A percentile compares a stretch with the other conserved stretches of the same genome.
Evolutionary conservation across 2,329 filamentous ascomycete genomes (phyloP).

Genomic region (Canariomyces notabilis): DNA sequence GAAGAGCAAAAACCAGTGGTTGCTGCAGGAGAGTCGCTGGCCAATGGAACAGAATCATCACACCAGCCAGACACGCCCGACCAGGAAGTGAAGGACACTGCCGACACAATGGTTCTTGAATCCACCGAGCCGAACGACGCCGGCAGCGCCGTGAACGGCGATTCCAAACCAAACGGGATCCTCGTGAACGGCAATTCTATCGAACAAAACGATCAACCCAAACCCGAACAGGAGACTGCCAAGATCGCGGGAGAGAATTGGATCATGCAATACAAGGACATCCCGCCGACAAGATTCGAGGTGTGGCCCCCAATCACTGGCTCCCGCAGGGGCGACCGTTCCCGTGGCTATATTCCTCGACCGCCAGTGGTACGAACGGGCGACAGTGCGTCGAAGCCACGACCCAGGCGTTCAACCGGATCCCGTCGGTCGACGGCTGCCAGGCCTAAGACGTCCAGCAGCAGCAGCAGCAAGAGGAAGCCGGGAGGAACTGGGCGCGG

Average conservation of each 20-base stretch:
- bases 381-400: conserved; percentile 35
- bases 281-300: conserved; percentile 69
- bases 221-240: conserved; percentile 16
- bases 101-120: conserved; percentile 29
- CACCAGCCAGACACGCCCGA: conserved; percentile 21
- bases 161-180: conserved; percentile 26
- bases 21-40: conserved; percentile 28
- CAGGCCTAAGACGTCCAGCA: conserved; percentile 37
- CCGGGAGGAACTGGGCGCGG: conserved; percentile 59
- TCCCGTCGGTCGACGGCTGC: conserved; percentile 31
- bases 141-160: conserved; percentile 8
- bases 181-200: conserved; percentile 16
- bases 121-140: conserved; percentile 37
- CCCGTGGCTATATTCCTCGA: conserved; percentile 39
- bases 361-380: conserved; percentile 34
- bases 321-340: conserved; percentile 44
- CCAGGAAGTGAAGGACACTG: conserved; percentile 30
- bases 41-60: conserved; percentile 31
- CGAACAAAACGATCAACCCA: conserved; percentile 20
- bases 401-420: conserved; percentile 35
- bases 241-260: conserved; percentile 36
- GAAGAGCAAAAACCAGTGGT: conserved; percentile 40
- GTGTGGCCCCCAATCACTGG: conserved; percentile 64
- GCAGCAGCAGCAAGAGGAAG: conserved; percentile 44
- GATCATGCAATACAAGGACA: conserved; percentile 46